Evolutionary conservation across 148 eudicot species (phyloP).

Genomic region (Cornus suecica): DNA sequence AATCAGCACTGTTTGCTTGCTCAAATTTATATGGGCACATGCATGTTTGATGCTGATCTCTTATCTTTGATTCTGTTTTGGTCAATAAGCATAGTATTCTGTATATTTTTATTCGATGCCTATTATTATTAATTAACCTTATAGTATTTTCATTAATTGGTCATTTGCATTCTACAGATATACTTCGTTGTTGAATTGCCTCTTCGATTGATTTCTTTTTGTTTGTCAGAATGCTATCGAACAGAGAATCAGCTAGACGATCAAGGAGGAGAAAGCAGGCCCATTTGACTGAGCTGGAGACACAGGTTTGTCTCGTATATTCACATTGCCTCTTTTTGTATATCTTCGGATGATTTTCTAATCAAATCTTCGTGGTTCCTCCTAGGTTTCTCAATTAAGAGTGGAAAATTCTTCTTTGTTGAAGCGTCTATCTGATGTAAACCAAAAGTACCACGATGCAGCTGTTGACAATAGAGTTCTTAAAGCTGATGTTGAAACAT

Average conservation of each 20-base stretch:
- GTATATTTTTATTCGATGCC: neutral
- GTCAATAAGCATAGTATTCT: neutral
- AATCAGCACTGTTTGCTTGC: neutral
- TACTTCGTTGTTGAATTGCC: neutral
- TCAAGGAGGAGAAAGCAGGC: constrained; percentile 98
- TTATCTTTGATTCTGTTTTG: neutral
- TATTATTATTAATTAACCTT: neutral
- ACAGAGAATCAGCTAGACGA: constrained; percentile 97
- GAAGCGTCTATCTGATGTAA: constrained; percentile 80
- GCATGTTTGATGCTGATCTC: neutral
- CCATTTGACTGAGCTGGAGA: constrained; percentile 89
- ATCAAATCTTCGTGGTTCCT: constrained; percentile 7
- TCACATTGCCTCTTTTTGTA: neutral
- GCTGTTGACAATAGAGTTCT: constrained; percentile 97
- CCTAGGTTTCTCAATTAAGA: constrained; percentile 79
- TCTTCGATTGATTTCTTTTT: constrained; percentile 2
- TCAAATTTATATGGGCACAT: neutral
- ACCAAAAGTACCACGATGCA: constrained; percentile 88
- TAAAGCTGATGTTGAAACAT: constrained; percentile 95
- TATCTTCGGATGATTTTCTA: neutral
- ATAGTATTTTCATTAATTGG: neutral
- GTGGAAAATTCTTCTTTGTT: constrained; percentile 87
- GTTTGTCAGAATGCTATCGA: constrained; percentile 90
- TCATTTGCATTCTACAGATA: neutral
- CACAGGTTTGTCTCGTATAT: constrained; percentile 55